Conservation (phyloP, 176 grass and related monocot genomes). For the Puya raimondii region DNA sequence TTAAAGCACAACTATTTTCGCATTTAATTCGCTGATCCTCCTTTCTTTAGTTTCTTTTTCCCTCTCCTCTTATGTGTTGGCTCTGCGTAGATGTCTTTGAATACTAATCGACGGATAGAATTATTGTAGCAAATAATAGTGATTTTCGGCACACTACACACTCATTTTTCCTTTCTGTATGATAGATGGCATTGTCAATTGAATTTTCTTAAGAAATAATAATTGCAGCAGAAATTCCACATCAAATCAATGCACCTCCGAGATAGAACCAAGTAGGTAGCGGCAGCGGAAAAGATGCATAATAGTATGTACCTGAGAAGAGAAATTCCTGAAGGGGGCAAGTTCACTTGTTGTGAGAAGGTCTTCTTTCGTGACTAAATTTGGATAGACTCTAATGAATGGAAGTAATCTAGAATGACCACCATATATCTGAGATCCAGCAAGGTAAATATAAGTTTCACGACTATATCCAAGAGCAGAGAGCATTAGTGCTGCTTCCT, state of each 20-base stretch:
- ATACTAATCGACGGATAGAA: too few relatives aligned
- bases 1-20: too few relatives aligned
- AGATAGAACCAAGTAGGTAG: neutral
- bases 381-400: conserved; percentile 71
- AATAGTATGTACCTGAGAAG: conserved; percentile 43
- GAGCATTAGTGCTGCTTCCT: conserved; percentile 74
- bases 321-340: conserved; percentile 59
- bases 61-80: too few relatives aligned
- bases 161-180: too few relatives aligned
- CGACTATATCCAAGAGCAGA: conserved; percentile 60
- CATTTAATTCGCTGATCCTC: too few relatives aligned
- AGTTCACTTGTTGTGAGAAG: conserved; percentile 73
- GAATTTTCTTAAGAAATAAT: neutral
- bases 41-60: too few relatives aligned
- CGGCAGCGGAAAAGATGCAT: neutral
- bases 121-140: too few relatives aligned
- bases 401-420: conserved; percentile 57
- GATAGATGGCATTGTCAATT: too few relatives aligned
- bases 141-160: too few relatives aligned
- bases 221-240: neutral
- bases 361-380: conserved; percentile 82
- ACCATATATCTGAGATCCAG: conserved; percentile 80
- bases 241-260: neutral
- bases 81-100: too few relatives aligned
- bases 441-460: conserved; percentile 76